Percentiles rank a stretch among this genome's conserved stretches.
Conservation (phyloP, 345 rosid genomes). For the Abelmoschus esculentus region DNA sequence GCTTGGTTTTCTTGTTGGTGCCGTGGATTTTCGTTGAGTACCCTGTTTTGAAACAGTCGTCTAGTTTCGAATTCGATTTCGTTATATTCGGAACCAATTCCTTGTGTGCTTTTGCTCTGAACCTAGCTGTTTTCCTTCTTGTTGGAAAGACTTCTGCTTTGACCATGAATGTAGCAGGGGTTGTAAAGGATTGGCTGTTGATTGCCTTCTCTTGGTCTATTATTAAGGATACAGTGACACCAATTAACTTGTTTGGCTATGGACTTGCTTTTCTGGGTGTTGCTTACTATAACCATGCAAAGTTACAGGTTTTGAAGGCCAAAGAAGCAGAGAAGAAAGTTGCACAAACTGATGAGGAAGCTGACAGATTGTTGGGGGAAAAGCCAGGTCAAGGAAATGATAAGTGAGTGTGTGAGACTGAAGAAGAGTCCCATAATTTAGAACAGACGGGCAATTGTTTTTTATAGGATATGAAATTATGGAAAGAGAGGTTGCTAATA, state of each 20-base stretch:
- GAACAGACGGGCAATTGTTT: conserved; percentile 10
- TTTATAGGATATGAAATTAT: neutral
- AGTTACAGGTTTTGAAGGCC: conserved; percentile 82
- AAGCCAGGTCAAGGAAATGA: conserved; percentile 57
- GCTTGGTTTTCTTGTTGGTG: conserved; percentile 60
- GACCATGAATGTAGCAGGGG: conserved; percentile 98
- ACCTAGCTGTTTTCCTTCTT: conserved; percentile 85
- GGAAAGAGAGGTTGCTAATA: conserved; percentile 16
- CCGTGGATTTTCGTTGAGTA: conserved; percentile 89
- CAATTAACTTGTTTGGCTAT: conserved; percentile 70
- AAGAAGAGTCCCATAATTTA: conserved; percentile 46
- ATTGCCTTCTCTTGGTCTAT: conserved; percentile 55
- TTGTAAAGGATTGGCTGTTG: conserved; percentile 89
- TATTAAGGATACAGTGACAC: conserved; percentile 55
- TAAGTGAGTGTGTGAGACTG: conserved; percentile 25
- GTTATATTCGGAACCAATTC: conserved; percentile 82
- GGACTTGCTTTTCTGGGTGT: conserved; percentile 91
- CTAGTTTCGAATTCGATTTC: conserved; percentile 88
- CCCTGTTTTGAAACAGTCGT: conserved; percentile 53
- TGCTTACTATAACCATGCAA: conserved; percentile 82
- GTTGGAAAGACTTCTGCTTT: conserved; percentile 94
- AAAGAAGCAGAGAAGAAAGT: conserved; percentile 86
- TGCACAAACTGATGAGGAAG: conserved; percentile 61
- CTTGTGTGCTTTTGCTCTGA: conserved; percentile 19
- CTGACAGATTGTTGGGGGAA: conserved; percentile 68